Evolutionary conservation across 495 filamentous ascomycete genomes (phyloP).

Genomic region (Astrothelium subdiscretum): DNA sequence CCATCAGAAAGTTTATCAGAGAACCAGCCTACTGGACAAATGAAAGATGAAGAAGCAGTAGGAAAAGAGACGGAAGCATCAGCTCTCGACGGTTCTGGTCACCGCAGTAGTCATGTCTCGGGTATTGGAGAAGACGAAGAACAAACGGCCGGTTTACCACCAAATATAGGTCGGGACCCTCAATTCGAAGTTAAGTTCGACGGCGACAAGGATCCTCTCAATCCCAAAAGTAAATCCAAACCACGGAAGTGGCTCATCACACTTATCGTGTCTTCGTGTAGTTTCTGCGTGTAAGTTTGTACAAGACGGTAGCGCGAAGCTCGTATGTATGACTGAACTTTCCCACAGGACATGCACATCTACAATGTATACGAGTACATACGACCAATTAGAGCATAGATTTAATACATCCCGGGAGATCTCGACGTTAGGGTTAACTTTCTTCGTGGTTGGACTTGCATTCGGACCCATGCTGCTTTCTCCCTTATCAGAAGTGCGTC

Average conservation of each 20-base stretch:
- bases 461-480: constrained; percentile 62
- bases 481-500: constrained; percentile 47
- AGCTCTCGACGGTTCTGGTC: not conserved
- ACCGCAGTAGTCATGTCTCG: not conserved
- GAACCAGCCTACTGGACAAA: too few relatives aligned
- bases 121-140: not conserved
- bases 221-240: constrained; percentile 53
- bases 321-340: not conserved
- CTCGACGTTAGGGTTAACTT: constrained; percentile 66
- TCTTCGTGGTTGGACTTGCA: constrained; percentile 35
- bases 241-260: constrained; percentile 68
- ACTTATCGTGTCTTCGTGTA: constrained; percentile 55
- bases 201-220: constrained; percentile 57
- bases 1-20: too few relatives aligned
- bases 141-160: not conserved
- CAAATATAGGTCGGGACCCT: constrained; percentile 10
- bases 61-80: not conserved
- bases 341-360: constrained; percentile 65
- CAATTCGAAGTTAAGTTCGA: constrained; percentile 59
- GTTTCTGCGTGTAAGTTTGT: constrained; percentile 72
- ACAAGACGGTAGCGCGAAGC: not conserved
- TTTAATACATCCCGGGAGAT: constrained; percentile 58
- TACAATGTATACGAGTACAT: constrained; percentile 80
- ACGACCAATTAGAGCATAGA: constrained; percentile 67
- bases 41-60: too few relatives aligned